These are phyloP conservation scores for Talaromyces trachyspermus DNA, from an alignment of 495 filamentous ascomycete species.

Conservation along the genomic window DNA sequence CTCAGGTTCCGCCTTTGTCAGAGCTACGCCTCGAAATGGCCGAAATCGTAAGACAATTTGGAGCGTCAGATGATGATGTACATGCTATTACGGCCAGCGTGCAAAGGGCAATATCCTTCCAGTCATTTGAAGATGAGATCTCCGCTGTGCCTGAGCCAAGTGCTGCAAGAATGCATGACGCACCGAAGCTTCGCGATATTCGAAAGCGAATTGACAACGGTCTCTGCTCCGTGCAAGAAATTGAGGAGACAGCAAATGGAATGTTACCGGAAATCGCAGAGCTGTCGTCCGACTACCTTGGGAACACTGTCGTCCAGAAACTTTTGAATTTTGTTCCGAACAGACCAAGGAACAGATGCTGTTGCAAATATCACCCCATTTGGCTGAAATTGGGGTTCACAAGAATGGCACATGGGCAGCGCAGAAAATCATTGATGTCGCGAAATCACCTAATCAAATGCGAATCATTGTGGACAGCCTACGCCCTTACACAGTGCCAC, in stretches of 20 bases:
- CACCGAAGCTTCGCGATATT: conserved; percentile 91
- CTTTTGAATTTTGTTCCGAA: conserved; percentile 95
- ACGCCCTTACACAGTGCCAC: conserved; percentile 73
- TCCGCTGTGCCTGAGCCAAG: conserved; percentile 82
- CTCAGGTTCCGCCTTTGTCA: conserved; percentile 60
- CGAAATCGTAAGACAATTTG: conserved; percentile 82
- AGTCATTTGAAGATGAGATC: conserved; percentile 71
- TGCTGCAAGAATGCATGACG: conserved; percentile 87
- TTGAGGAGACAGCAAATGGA: conserved; percentile 80
- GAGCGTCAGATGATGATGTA: conserved; percentile 73
- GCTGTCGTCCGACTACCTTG: conserved; percentile 88
- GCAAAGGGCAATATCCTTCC: conserved; percentile 65
- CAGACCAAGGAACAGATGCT: conserved; percentile 87
- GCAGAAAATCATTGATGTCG: conserved; percentile 98
- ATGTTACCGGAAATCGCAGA: conserved; percentile 98
- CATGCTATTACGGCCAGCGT: conserved; percentile 66
- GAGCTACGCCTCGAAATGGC: conserved; percentile 78
- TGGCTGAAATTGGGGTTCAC: conserved; percentile 94
- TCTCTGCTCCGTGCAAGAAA: conserved; percentile 73
- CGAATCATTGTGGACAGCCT: conserved; percentile 74
- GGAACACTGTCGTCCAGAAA: conserved; percentile 99
- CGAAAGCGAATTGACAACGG: conserved; percentile 96
- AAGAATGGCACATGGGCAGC: conserved; percentile 99
- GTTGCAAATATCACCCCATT: conserved; percentile 74
- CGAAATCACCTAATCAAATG: conserved; percentile 78